A percentile compares a stretch with the other conserved stretches of the same genome.
Evolutionary conservation across 2,329 filamentous ascomycete genomes (phyloP).

Genomic region (Biscogniauxia mediterranea): DNA sequence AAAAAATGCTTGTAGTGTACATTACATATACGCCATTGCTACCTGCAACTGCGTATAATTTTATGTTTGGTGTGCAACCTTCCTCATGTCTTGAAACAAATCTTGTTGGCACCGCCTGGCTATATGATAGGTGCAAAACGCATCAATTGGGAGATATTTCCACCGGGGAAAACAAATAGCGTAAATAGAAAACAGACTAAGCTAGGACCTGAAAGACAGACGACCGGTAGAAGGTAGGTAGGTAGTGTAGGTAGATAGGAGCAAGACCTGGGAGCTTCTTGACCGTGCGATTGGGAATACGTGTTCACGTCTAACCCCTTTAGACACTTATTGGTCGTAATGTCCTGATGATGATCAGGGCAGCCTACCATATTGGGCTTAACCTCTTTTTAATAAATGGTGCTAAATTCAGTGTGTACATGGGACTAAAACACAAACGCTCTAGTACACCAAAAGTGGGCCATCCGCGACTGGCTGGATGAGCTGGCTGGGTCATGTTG

Average conservation of each 20-base stretch:
- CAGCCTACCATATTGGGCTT: not conserved
- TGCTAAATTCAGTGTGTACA: not conserved
- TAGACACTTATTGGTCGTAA: not conserved
- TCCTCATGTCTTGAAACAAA: not conserved
- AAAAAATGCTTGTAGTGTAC: conserved; percentile 5
- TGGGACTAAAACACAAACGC: not conserved
- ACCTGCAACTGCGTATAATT: not conserved
- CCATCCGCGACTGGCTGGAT: not conserved
- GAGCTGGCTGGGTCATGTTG: not conserved
- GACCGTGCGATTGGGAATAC: not conserved
- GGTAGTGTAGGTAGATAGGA: not conserved
- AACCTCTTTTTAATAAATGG: not conserved
- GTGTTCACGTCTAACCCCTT: not conserved
- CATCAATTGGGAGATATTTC: not conserved
- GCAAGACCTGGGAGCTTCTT: not conserved
- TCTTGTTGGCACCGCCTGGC: not conserved
- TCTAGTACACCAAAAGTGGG: not conserved
- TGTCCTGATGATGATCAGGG: not conserved
- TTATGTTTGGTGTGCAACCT: not conserved
- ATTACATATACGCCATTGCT: too few relatives aligned
- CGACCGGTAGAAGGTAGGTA: not conserved
- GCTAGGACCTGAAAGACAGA: not conserved
- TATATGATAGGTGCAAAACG: not conserved
- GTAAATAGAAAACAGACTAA: too few relatives aligned
- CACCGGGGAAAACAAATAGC: too few relatives aligned